phyloP scores from a whole-genome alignment of 768 basidiomycete genomes.

The Lactarius vividus region DNA sequence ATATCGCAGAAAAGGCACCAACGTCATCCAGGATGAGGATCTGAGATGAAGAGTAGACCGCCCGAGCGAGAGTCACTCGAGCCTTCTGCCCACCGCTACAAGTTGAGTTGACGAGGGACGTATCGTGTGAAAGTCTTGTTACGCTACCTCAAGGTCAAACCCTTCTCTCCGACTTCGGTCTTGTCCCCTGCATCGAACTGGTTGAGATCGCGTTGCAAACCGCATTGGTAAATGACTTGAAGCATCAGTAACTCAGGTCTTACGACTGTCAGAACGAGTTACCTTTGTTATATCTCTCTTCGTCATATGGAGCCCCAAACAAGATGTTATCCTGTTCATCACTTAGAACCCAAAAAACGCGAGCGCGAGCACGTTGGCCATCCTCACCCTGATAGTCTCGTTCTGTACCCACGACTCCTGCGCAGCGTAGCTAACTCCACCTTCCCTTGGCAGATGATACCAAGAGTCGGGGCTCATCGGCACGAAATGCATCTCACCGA shows the following conservation, averaged over 20 bases:
- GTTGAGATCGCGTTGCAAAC: slow-evolving; percentile 40
- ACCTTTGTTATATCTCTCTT: too few species aligned
- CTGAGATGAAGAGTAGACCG: slow-evolving; percentile 51
- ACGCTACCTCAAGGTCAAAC: slow-evolving; percentile 47
- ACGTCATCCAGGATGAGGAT: slow-evolving; percentile 52
- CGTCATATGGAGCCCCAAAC: too few species aligned
- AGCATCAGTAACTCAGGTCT: too few species aligned
- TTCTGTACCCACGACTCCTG: slow-evolving; percentile 88
- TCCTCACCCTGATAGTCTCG: slow-evolving; percentile 60
- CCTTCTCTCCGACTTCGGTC: slow-evolving; percentile 60
- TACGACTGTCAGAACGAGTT: too few species aligned
- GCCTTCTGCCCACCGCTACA: slow-evolving; percentile 60
- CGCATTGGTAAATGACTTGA: slow-evolving; percentile 28
- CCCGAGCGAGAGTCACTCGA: slow-evolving; percentile 54
- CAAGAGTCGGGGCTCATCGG: slow-evolving; percentile 52
- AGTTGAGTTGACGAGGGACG: too few species aligned
- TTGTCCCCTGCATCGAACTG: slow-evolving; percentile 49
- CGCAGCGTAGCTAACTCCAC: slow-evolving; percentile 74
- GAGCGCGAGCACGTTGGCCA: background rate
- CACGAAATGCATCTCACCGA: slow-evolving; percentile 67
- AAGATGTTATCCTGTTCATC: slow-evolving; percentile 46
- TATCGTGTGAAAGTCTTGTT: too few species aligned
- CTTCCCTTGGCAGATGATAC: slow-evolving; percentile 64
- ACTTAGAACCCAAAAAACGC: background rate
- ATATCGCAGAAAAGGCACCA: background rate